A percentile compares a stretch with the other conserved stretches of the same genome.
Conservation (phyloP, 2,329 filamentous ascomycete genomes). For the Cytospora piceicola region DNA sequence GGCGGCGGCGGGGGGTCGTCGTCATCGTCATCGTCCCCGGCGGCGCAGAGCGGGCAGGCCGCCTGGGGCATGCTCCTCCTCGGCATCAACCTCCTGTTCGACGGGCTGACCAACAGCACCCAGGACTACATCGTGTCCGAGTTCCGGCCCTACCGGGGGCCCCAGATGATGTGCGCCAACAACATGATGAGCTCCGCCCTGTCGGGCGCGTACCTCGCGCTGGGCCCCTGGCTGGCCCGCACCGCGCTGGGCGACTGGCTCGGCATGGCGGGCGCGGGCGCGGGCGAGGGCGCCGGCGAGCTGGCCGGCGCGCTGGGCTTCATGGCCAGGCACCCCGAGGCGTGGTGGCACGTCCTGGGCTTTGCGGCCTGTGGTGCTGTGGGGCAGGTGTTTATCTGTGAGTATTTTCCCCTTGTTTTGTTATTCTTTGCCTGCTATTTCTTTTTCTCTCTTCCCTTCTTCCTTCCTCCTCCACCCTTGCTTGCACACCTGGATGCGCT, state of each 20-base stretch:
- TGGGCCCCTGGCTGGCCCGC: slow-evolving; percentile 78
- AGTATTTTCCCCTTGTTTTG: slow-evolving; percentile 38
- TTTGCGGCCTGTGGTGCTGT: slow-evolving; percentile 90
- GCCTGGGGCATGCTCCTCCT: slow-evolving; percentile 83
- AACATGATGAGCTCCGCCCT: slow-evolving; percentile 84
- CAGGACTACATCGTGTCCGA: slow-evolving; percentile 90
- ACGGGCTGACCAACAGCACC: slow-evolving; percentile 93
- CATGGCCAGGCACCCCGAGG: slow-evolving; percentile 75
- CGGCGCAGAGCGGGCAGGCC: slow-evolving; percentile 55
- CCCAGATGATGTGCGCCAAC: slow-evolving; percentile 99
- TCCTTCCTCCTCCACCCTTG: no score
- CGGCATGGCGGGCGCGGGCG: slow-evolving; percentile 65
- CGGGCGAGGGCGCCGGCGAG: slow-evolving; percentile 73
- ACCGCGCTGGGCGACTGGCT: slow-evolving; percentile 68
- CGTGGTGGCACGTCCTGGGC: slow-evolving; percentile 84
- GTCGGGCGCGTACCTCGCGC: slow-evolving; percentile 74
- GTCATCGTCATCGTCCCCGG: not conserved
- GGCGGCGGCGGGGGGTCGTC: no score
- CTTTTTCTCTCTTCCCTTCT: not conserved
- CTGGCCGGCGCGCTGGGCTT: slow-evolving; percentile 79
- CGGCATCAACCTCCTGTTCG: slow-evolving; percentile 88
- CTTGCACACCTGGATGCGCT: not conserved
- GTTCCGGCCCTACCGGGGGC: slow-evolving; percentile 81
- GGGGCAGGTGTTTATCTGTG: slow-evolving; percentile 94
- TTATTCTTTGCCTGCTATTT: not conserved